phyloP scores from a whole-genome alignment of 2,329 filamentous ascomycete species.

The Ophiosphaerella korrae region DNA sequence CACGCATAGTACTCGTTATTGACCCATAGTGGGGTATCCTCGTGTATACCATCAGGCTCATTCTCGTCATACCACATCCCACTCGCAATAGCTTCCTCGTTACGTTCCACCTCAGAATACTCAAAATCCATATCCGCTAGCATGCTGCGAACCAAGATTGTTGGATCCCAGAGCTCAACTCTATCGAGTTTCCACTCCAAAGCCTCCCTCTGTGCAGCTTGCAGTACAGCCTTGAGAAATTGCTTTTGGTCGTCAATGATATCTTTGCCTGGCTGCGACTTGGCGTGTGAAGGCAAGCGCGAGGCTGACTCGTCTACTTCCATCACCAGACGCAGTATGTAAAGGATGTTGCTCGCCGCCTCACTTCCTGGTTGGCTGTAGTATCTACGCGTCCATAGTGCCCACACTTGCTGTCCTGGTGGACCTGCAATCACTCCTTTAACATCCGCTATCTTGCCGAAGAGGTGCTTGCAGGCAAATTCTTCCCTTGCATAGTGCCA shows the following conservation, averaged over 20 bases:
- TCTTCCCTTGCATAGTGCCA: constrained; percentile 81
- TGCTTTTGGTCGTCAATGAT: constrained; percentile 45
- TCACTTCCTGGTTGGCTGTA: constrained; percentile 45
- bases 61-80: constrained; percentile 68
- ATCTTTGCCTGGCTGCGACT: constrained; percentile 22
- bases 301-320: constrained; percentile 49
- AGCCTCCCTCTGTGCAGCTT: constrained; percentile 70
- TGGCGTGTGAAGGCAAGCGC: constrained; percentile 7
- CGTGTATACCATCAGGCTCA: constrained; percentile 8
- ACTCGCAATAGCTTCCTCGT: constrained; percentile 68
- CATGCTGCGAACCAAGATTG: constrained; percentile 46
- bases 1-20: constrained; percentile 42
- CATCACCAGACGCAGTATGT: constrained; percentile 69
- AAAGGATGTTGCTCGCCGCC: constrained; percentile 63
- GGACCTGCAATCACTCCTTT: constrained; percentile 69
- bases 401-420: constrained; percentile 65
- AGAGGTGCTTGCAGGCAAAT: constrained; percentile 68
- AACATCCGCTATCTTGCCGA: constrained; percentile 56
- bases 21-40: constrained; percentile 29
- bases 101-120: constrained; percentile 52
- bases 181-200: constrained; percentile 67
- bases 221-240: constrained; percentile 60
- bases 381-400: constrained; percentile 65
- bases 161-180: constrained; percentile 82
- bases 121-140: constrained; percentile 16